These are phyloP conservation scores for Colletotrichum cereale DNA, from an alignment of 2,329 filamentous ascomycete species.

Conservation along the genomic window DNA sequence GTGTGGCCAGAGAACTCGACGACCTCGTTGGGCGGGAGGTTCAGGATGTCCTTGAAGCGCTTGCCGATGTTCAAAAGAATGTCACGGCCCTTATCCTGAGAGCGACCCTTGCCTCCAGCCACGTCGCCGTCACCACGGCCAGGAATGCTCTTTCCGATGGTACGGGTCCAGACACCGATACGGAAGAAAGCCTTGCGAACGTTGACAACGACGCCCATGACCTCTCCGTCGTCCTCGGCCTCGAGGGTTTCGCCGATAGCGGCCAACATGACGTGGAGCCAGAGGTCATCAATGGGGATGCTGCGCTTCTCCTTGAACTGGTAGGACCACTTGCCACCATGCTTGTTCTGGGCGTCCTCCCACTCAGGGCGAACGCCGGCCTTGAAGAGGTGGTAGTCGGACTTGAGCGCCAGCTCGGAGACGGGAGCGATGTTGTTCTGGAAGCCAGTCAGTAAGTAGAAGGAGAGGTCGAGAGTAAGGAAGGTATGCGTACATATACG, in stretches of 20 bases:
- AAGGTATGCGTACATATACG: constrained; percentile 82
- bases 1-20: constrained; percentile 98
- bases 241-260: constrained; percentile 98
- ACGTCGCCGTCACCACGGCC: constrained; percentile 80
- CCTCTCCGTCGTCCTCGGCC: constrained; percentile 92
- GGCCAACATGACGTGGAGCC: constrained; percentile 96
- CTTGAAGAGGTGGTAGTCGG: constrained; percentile 99
- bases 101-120: constrained; percentile 82
- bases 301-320: constrained; percentile 96
- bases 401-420: constrained; percentile 95
- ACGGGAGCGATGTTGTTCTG: constrained; percentile 99
- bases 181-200: constrained; percentile 98
- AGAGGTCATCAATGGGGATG: constrained; percentile 93
- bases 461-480: constrained; percentile 26
- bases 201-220: constrained; percentile 99
- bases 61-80: constrained; percentile 86
- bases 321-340: constrained; percentile 99
- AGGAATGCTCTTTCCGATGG: constrained; percentile 86
- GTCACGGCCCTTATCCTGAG: constrained; percentile 85
- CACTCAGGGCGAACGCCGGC: constrained; percentile 96
- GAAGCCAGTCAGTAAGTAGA: constrained; percentile 35
- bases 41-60: constrained; percentile 92
- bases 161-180: constrained; percentile 97
- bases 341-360: constrained; percentile 99
- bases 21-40: constrained; percentile 79